Evolutionary conservation across 495 filamentous ascomycete genomes (phyloP).

Genomic region (Saxispiralis lemnorum): DNA sequence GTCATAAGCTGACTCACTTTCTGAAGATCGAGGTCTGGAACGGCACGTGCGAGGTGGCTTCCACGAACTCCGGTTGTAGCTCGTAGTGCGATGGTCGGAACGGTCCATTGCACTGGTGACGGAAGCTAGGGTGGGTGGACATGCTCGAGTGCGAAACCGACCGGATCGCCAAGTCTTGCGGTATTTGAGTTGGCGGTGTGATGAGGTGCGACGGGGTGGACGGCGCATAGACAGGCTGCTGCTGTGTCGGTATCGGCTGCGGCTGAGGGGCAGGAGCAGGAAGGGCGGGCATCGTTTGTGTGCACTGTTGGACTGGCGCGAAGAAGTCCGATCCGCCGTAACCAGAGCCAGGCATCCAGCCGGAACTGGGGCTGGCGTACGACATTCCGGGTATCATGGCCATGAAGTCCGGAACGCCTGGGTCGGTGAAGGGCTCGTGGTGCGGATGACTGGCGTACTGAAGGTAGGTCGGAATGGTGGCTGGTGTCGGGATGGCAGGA

Average conservation of each 20-base stretch:
- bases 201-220: constrained; percentile 3
- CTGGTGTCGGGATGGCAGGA: constrained; percentile 1
- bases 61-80: constrained; percentile 16
- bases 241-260: constrained; percentile 6
- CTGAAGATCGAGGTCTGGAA: constrained; percentile 25
- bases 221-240: constrained; percentile 8
- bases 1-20: constrained; percentile 18
- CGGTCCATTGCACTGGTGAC: constrained; percentile 8
- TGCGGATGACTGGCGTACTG: constrained; percentile 12
- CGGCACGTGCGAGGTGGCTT: constrained; percentile 14
- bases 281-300: constrained; percentile 6
- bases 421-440: constrained; percentile 5
- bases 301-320: constrained; percentile 7
- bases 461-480: constrained; percentile 7
- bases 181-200: constrained; percentile 9
- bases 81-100: constrained; percentile 19
- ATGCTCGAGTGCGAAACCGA: constrained; percentile 8
- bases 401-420: constrained; percentile 12
- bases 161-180: constrained; percentile 11
- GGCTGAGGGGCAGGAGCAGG: constrained; percentile 6
- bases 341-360: constrained; percentile 6
- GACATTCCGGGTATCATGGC: constrained; percentile 14
- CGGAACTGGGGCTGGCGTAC: constrained; percentile 8
- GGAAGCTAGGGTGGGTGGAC: constrained; percentile 1
- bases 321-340: constrained; percentile 11